Percentiles rank a stretch among this genome's conserved stretches.
Conservation (phyloP, 805 yeast species). For the Phaffomyces thermotolerans region DNA sequence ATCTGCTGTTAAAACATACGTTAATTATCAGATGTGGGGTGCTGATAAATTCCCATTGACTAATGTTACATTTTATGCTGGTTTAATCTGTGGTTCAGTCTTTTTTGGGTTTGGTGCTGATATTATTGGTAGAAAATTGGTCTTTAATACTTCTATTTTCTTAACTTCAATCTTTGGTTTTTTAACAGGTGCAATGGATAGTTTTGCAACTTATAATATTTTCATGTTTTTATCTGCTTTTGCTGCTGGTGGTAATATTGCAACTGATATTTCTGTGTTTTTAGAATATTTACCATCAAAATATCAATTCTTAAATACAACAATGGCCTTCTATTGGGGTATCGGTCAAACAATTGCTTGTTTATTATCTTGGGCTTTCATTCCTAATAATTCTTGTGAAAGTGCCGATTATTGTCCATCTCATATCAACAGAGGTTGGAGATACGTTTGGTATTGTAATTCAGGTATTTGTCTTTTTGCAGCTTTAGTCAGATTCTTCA, state of each 20-base stretch:
- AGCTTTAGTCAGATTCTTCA: constrained; percentile 40
- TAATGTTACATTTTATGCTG: constrained; percentile 40
- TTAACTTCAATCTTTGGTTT: constrained; percentile 40
- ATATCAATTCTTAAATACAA: constrained; percentile 42
- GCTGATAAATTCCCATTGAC: constrained; percentile 34
- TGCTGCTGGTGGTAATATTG: constrained; percentile 48
- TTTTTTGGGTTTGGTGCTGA: constrained; percentile 48
- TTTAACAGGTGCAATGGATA: constrained; percentile 41
- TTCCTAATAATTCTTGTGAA: constrained; percentile 40
- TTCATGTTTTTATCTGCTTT: constrained; percentile 37
- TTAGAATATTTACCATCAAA: constrained; percentile 43
- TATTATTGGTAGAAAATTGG: constrained; percentile 42
- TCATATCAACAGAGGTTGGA: constrained; percentile 48
- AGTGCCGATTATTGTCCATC: constrained; percentile 36
- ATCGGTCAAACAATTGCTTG: constrained; percentile 47
- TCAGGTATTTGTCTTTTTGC: constrained; percentile 43
- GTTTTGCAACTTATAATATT: constrained; percentile 40
- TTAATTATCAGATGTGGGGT: constrained; percentile 36
- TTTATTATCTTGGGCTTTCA: constrained; percentile 45
- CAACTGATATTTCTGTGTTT: constrained; percentile 44
- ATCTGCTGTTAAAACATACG: constrained; percentile 36
- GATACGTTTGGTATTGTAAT: constrained; percentile 47
- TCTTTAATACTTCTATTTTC: constrained; percentile 41
- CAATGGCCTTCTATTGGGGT: constrained; percentile 51
- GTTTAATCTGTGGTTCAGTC: constrained; percentile 40